Base-by-base conservation (phyloP, 495 filamentous ascomycete genomes). In the Aspergillus sparsus region DNA sequence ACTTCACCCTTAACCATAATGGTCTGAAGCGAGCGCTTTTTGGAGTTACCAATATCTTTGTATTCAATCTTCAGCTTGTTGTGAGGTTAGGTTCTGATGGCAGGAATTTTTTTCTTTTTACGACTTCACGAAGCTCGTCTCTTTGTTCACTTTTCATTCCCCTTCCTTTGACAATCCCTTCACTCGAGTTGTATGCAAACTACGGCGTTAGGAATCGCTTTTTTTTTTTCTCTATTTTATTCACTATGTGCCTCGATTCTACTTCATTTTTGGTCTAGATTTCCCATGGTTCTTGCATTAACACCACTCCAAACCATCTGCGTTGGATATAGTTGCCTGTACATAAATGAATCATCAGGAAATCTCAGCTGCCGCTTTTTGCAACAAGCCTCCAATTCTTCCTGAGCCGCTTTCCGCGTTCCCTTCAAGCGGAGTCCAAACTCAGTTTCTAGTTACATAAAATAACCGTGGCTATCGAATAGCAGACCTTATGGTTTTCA, bases 131-230 rank as follows among this genome's bases (percentile, higher is more conserved):
- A 47, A 16, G 12, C 12, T 42, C 39, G 12, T 42, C 15, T 12
- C 12, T 15, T 42, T 42, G 0, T 42, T 42, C 15, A 13, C 15
- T 3, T 42, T 42, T 15, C 15, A 42, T 42, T 5, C 15, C 11
- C 9, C 12, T 11, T 42, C 9, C 12, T 11, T 42, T 42, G 12
- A 15, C 5, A 13, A 42, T 42, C 15, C 39, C 39, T 42, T 8
- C 39, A 1, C 44, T 21, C 44, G 44, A 47, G 15, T 47, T 47
- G 15, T 47, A 18, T 47, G 44, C 42, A 51, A 45, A 42, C 34
- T 45, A 27, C 34, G 61, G 61, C 61, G 61, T 62, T 62, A 55
- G 55, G 61, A 51, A 56, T 57, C 12, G 9, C 15, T 42, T 13
- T 8, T 13, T 13, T 42, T 15, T 21, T 16, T 16, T 41, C n/a